phyloP scores from a whole-genome alignment of 768 basidiomycete species.

The Cystobasidiopsis lactophilus region DNA sequence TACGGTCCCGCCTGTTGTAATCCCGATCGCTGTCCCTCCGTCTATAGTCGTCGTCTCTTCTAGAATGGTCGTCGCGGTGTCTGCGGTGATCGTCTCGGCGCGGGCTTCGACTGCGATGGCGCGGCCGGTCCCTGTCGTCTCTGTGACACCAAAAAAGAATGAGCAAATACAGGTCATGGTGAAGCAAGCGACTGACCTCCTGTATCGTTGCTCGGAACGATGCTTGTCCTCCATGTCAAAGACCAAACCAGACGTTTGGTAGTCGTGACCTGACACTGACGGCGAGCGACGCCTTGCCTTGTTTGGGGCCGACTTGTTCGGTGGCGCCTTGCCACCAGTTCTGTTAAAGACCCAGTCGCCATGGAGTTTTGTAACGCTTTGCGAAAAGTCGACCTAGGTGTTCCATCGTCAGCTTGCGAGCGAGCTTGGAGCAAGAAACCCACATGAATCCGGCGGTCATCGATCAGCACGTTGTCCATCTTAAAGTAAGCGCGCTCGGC shows the following conservation, averaged over 20 bases:
- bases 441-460: conserved; percentile 95
- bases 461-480: conserved; percentile 97
- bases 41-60: neutral
- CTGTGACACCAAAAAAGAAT: too few relatives aligned
- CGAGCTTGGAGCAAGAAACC: conserved; percentile 47
- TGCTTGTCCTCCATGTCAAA: conserved; percentile 35
- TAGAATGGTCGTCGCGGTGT: neutral
- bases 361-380: conserved; percentile 79
- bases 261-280: too few relatives aligned
- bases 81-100: conserved; percentile 3
- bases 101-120: neutral
- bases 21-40: conserved; percentile 16
- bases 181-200: too few relatives aligned
- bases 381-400: neutral
- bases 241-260: conserved; percentile 28
- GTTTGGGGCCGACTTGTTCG: conserved; percentile 44
- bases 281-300: conserved; percentile 16
- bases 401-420: conserved; percentile 1
- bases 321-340: conserved; percentile 19
- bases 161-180: too few relatives aligned
- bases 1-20: conserved; percentile 10
- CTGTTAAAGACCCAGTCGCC: conserved; percentile 36
- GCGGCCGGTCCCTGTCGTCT: neutral
- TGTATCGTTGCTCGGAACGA: conserved; percentile 16
- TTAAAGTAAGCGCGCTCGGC: conserved; percentile 99